Evolutionary conservation across 495 filamentous ascomycete genomes (phyloP).

Genomic region (Pseudoneurospora amorphoporcata): DNA sequence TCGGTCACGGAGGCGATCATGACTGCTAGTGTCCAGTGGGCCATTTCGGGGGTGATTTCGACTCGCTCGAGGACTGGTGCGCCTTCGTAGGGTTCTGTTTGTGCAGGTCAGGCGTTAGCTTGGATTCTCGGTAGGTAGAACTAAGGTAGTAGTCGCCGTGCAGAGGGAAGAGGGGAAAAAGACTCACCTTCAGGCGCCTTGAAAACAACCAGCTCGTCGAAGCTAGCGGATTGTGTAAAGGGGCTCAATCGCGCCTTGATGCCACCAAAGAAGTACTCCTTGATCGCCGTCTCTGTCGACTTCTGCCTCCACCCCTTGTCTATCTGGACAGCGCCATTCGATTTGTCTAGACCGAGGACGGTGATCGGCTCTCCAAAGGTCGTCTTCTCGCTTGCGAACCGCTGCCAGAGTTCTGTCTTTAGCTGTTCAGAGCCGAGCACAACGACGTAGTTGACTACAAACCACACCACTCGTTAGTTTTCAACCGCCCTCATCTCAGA

Average conservation of each 20-base stretch:
- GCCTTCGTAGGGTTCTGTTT: conserved; percentile 16
- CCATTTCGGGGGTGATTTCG: conserved; percentile 49
- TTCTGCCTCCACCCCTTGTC: conserved; percentile 66
- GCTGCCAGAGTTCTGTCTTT: conserved; percentile 63
- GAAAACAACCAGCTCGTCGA: conserved; percentile 58
- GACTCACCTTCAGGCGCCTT: conserved; percentile 19
- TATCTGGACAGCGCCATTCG: conserved; percentile 76
- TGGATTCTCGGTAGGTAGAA: not conserved
- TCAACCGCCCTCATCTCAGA: not conserved
- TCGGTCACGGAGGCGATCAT: conserved; percentile 61
- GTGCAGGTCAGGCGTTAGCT: conserved; percentile 21
- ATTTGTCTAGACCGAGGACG: conserved; percentile 73
- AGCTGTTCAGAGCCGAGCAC: conserved; percentile 78
- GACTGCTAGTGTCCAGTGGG: conserved; percentile 66
- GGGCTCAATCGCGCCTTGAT: conserved; percentile 68
- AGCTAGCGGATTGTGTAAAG: conserved; percentile 69
- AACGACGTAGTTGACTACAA: conserved; percentile 44
- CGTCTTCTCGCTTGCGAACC: conserved; percentile 57
- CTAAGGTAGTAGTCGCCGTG: not conserved
- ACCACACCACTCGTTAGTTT: conserved; percentile 42
- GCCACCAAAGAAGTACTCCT: conserved; percentile 90
- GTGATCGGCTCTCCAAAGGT: conserved; percentile 51
- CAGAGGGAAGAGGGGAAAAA: not conserved
- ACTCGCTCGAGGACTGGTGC: conserved; percentile 46
- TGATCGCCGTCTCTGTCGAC: conserved; percentile 61